A percentile compares a stretch with the other conserved stretches of the same genome.
phyloP scores from a whole-genome alignment of 345 rosid species.

The Gynandropsis gynandra region DNA sequence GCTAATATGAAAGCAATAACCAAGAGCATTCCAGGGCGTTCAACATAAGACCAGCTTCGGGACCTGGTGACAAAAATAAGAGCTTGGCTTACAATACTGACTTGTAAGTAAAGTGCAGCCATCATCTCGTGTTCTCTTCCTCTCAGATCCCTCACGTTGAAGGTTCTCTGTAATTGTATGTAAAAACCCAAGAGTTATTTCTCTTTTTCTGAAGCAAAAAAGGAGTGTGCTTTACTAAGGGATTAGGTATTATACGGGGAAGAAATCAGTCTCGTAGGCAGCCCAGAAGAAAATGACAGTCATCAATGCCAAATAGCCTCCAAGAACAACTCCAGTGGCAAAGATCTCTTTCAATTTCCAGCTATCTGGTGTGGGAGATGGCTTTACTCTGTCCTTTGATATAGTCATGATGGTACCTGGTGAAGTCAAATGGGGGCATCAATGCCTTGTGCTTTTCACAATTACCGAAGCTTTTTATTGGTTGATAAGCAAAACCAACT shows the following conservation, averaged over 20 bases:
- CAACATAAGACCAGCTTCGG: constrained; percentile 74
- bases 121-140: constrained; percentile 44
- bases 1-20: constrained; percentile 54
- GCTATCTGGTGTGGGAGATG: constrained; percentile 92
- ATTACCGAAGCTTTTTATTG: background rate
- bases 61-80: constrained; percentile 89
- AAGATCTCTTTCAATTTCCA: constrained; percentile 92
- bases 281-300: constrained; percentile 85
- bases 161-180: constrained; percentile 38
- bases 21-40: constrained; percentile 68
- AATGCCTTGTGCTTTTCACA: background rate
- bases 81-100: constrained; percentile 94
- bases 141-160: constrained; percentile 46
- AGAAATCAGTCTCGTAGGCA: constrained; percentile 55
- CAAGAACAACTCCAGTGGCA: constrained; percentile 78
- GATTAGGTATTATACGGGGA: constrained; percentile 45
- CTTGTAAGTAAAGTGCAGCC: constrained; percentile 91
- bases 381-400: constrained; percentile 87
- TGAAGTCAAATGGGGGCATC: background rate
- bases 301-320: constrained; percentile 75
- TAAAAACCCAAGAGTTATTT: constrained; percentile 10
- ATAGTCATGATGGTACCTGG: constrained; percentile 93
- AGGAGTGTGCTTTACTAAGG: background rate
- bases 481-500: constrained; percentile 17
- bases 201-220: background rate